Base-by-base conservation (phyloP, 2,329 filamentous ascomycete species). In the Scedosporium apiospermum region DNA sequence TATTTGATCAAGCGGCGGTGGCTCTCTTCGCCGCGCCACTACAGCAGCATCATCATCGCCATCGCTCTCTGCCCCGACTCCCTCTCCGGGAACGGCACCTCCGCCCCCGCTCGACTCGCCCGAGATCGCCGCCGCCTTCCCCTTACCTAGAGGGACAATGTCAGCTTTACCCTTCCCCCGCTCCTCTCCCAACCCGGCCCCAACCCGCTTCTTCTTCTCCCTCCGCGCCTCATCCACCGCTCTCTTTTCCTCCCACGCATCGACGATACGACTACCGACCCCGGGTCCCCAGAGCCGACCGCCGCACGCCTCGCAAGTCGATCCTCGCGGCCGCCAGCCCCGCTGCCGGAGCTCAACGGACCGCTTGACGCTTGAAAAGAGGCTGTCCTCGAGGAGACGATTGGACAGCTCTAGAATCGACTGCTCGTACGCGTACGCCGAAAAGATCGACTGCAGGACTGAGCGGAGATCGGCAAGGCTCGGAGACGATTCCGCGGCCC, bases 351-450 rank as follows among this genome's bases (percentile, higher is more conserved):
- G 82, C 62, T 83, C 80, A 6, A 89, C 85, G 4, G 91, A 88
- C 67, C 90, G 84, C 53, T 86, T 80, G 42, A 99, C 91, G 66
- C 90, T 88, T 49, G 89, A 84, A 69, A 98, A 99, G 5, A 96
- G 81, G 69, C 95, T 95, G 67, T 91, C 88, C 65, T 96, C 93
- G 0, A 99, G 80, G 63, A 99, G 86, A 3, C 88, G 83, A 71
- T 93, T 96, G 0, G 95, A 91, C 3, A 99, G 83, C 1, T 84
- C 82, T 21, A 99, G 82, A 16, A 99, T 90, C 0, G 90, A 93
- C 72, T 93, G 90, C 73, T 99, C 95, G 71, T 98, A 97, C 0
- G 92, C 88, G 72, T 99, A 99, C 0, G 95, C 93, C 0, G 93
- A 87, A 75, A 99, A 98, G 62, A 99, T 93, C 12, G 93, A 95